Base-by-base conservation (phyloP, 768 basidiomycete species). In the Tricholoma sp. region DNA sequence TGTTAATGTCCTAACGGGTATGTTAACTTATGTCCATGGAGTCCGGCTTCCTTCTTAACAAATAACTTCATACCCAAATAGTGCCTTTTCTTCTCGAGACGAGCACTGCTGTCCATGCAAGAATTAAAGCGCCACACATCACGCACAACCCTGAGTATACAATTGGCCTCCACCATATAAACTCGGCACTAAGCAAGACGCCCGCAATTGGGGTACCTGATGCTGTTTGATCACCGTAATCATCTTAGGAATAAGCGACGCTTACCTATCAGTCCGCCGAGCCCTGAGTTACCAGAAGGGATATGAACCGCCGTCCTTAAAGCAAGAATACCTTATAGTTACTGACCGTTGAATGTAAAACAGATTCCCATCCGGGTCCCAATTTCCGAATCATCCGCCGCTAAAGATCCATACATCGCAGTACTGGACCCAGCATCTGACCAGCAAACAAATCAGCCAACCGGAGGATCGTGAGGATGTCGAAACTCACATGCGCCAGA, bases 321-420 rank as follows among this genome's bases (percentile, higher is more conserved):
- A 21, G 45, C 8, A 53, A 5, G 24, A 5, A 14, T 24, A 34
- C 7, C 34, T n/a, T 5, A 39, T 24, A 22, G 11, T 46, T 18
- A 18, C 56, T 56, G 10, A 53, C 56, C 52, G 29, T 47, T 55
- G 49, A 53, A 49, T 1, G 76, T 73, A 60, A 79, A 83, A 57
- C 74, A 76, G 21, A 84, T 69, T 11, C 82, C 81, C 63, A 84
- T 71, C 14, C 82, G 70, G 19, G 75, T 75, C 46, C 84, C 85
- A 29, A 85, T 76, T 61, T 85, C 82, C 1, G 74, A 68, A 24
- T 79, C 67, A 34, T 74, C 72, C 16, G 66, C 67, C 0, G 83
- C 77, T 6, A 82, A 67, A 3, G 73, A 68, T 4, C 73, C 69
- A 12, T 83, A 62, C 64, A 80, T 67, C 4, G 81, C 78, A 0